Base-by-base conservation (phyloP, 2,329 filamentous ascomycete species). In the Gyromitra esculenta region DNA sequence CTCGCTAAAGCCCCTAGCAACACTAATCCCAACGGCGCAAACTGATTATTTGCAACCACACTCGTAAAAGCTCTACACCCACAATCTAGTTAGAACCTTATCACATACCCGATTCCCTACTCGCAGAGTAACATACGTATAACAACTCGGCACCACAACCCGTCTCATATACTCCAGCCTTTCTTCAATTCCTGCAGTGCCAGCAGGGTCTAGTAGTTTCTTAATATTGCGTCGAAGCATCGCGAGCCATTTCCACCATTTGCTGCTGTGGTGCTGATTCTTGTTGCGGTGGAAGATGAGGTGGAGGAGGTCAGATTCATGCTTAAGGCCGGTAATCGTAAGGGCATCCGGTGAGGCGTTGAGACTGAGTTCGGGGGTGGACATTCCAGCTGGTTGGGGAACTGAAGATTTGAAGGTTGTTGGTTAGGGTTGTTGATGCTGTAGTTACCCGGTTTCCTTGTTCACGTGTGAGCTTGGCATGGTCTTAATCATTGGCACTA, bases 181-280 rank as follows among this genome's bases (percentile, higher is more conserved):
- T 74, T 59, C 45, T 1, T 69, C 81, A 1, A 80, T 21, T 9
- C 35, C 59, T 21, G 54, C 43, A 6, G 67, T 59, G 8, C 57
- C 72, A 63, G 84, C 79, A 31, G 82, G 82, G 15, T 80, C 75
- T 0, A 86, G 80, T 1, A 97, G 84, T 70, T 87, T 87, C 7
- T 84, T 84, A 7, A 91, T 83, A 73, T 89, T 87, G 60, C 92
- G 91, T 45, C 92, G 89, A 79, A 97, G 87, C 79, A 91, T 87
- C 68, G 87, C 87, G 77, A 97, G 89, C 81, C 85, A 86, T 81
- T 89, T 88, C 89, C 92, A 98, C 95, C 95, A 99, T 82, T 89
- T 89, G 39, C 90, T 88, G 78, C 88, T 87, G 71, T 90, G 90
- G 83, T 98, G 95, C 85, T 98, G 95, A 85, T 97, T 98, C 82